Conservation (phyloP, 2,329 filamentous ascomycete species). For the Hypoxylon sp. region DNA sequence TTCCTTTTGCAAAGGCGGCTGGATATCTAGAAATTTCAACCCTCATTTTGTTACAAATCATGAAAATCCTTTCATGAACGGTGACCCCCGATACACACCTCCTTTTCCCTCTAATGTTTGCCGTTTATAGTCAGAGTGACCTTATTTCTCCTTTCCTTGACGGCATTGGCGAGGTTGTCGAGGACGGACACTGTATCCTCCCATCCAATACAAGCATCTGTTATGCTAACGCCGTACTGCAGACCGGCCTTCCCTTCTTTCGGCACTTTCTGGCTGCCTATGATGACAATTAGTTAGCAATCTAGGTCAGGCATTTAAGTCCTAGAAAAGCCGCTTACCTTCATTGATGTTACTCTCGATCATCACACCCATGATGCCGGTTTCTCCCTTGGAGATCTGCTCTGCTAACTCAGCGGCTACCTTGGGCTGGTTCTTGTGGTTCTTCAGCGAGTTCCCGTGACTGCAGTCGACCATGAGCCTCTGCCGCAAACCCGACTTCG, state of each 20-base stretch:
- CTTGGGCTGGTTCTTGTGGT: conserved; percentile 97
- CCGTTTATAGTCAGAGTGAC: conserved; percentile 50
- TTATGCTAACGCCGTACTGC: conserved; percentile 96
- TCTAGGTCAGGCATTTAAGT: not conserved
- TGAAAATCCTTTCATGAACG: conserved; percentile 6
- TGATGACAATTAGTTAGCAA: conserved; percentile 45
- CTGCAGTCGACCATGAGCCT: conserved; percentile 98
- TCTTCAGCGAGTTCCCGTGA: conserved; percentile 95
- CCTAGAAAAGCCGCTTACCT: conserved; percentile 64
- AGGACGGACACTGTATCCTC: conserved; percentile 86
- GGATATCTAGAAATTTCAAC: conserved; percentile 23
- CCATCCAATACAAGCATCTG: conserved; percentile 97
- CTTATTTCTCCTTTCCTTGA: conserved; percentile 76
- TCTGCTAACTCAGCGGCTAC: conserved; percentile 84
- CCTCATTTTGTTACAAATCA: conserved; percentile 27
- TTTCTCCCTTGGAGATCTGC: conserved; percentile 87
- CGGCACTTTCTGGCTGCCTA: conserved; percentile 90
- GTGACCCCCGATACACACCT: not conserved
- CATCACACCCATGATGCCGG: conserved; percentile 95
- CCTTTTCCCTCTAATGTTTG: conserved; percentile 12
- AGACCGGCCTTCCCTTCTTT: conserved; percentile 85
- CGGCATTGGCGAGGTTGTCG: conserved; percentile 81
- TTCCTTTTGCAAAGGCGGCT: conserved; percentile 1
- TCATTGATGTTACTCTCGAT: conserved; percentile 98
- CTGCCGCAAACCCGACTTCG: conserved; percentile 77